phyloP scores from a whole-genome alignment of 805 yeast species.

The Yarrowia sp. region DNA sequence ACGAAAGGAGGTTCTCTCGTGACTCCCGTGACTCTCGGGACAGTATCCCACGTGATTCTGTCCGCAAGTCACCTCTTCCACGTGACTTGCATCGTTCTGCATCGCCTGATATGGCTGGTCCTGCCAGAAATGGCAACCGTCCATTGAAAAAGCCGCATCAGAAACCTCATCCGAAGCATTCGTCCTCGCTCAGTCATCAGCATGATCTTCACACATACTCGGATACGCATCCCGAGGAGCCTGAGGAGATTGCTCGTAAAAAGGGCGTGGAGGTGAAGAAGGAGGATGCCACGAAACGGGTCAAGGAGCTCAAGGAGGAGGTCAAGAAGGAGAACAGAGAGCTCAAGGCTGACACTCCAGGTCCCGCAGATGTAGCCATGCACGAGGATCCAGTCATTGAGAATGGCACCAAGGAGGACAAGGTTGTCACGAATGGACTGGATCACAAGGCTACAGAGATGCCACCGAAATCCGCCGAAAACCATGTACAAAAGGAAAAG shows the following conservation, averaged over 20 bases:
- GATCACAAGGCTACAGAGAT: background rate
- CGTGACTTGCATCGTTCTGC: conserved; percentile 16
- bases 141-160: conserved; percentile 3
- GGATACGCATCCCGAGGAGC: conserved; percentile 36
- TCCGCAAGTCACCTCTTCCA: conserved; percentile 11
- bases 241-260: conserved; percentile 7
- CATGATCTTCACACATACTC: conserved; percentile 32
- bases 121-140: conserved; percentile 10
- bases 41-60: background rate
- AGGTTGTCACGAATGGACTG: background rate
- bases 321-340: conserved; percentile 4
- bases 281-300: background rate
- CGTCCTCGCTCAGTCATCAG: conserved; percentile 20
- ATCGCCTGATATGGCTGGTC: background rate
- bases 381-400: conserved; percentile 27
- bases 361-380: background rate
- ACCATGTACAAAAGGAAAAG: conserved; percentile 29
- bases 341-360: conserved; percentile 9
- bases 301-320: conserved; percentile 29
- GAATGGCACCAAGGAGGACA: conserved; percentile 15
- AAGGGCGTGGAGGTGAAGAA: background rate
- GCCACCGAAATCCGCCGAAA: conserved; percentile 1
- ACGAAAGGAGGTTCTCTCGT: conserved; percentile 21
- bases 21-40: conserved; percentile 32
- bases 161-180: background rate